These are phyloP conservation scores for Fusarium sp. DNA, from an alignment of 2,329 filamentous ascomycete species.

Conservation along the genomic window DNA sequence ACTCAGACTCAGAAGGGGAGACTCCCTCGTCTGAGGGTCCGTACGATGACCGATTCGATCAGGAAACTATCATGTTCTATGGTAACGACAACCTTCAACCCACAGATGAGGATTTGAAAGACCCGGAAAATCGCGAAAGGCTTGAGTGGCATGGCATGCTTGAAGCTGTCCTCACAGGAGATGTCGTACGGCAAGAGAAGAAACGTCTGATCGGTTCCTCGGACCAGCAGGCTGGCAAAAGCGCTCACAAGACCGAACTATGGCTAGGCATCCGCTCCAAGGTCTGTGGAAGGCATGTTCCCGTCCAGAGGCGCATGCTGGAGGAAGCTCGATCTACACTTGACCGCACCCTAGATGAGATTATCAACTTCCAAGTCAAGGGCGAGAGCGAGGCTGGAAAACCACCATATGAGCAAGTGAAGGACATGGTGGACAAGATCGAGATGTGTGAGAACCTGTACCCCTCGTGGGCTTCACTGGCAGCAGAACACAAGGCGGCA, in stretches of 20 bases:
- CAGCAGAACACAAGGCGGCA: slow-evolving; percentile 81
- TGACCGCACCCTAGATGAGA: slow-evolving; percentile 84
- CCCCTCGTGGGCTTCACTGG: slow-evolving; percentile 82
- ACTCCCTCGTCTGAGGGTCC: slow-evolving; percentile 88
- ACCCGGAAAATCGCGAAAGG: slow-evolving; percentile 88
- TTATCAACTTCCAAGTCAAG: slow-evolving; percentile 94
- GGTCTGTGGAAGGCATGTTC: slow-evolving; percentile 85
- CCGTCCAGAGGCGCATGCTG: slow-evolving; percentile 88
- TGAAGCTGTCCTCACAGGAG: slow-evolving; percentile 93
- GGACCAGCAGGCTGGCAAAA: slow-evolving; percentile 69
- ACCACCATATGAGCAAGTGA: slow-evolving; percentile 87
- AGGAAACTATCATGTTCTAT: slow-evolving; percentile 93
- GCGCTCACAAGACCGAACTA: slow-evolving; percentile 82
- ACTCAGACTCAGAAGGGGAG: slow-evolving; percentile 91
- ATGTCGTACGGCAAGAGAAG: slow-evolving; percentile 98
- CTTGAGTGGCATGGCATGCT: slow-evolving; percentile 99
- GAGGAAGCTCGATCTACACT: slow-evolving; percentile 85
- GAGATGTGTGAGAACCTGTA: slow-evolving; percentile 90
- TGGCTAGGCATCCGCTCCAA: slow-evolving; percentile 92
- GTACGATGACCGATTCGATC: slow-evolving; percentile 89
- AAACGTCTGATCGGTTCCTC: slow-evolving; percentile 88
- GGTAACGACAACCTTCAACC: slow-evolving; percentile 91
- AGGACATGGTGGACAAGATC: slow-evolving; percentile 90
- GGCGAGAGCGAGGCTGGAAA: slow-evolving; percentile 94
- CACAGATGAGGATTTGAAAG: slow-evolving; percentile 89